These are phyloP conservation scores for Annulohypoxylon moriforme DNA, from an alignment of 495 filamentous ascomycete genomes.

Conservation along the genomic window DNA sequence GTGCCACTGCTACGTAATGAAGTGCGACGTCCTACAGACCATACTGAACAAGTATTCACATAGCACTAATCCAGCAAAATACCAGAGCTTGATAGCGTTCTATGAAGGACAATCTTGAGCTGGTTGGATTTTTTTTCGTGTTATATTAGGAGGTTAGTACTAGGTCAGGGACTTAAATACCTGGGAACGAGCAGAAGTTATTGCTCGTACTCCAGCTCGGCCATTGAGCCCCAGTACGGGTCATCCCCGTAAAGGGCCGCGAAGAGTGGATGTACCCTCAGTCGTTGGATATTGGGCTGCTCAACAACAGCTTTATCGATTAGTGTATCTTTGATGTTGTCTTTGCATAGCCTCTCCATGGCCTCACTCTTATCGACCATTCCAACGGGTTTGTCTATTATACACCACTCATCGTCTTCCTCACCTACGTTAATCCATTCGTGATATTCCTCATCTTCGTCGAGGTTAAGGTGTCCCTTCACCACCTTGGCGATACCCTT, in stretches of 20 bases:
- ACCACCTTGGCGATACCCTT: not conserved
- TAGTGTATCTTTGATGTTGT: not conserved
- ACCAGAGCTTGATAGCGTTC: too few relatives aligned
- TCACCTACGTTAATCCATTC: not conserved
- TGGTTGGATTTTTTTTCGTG: too few relatives aligned
- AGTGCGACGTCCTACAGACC: not conserved
- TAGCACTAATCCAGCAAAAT: too few relatives aligned
- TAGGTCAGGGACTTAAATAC: too few relatives aligned
- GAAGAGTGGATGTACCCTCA: constrained; percentile 16
- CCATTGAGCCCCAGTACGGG: constrained; percentile 6
- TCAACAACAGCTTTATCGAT: not conserved
- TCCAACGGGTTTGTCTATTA: not conserved
- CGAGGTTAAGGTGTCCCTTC: not conserved
- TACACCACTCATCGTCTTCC: not conserved
- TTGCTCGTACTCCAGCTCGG: too few relatives aligned
- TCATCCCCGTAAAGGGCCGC: constrained; percentile 1
- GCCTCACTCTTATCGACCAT: not conserved
- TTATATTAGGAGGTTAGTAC: too few relatives aligned
- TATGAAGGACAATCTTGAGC: too few relatives aligned
- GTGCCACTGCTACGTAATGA: not conserved
- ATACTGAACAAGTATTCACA: too few relatives aligned
- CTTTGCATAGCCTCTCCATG: not conserved
- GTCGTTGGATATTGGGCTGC: not conserved
- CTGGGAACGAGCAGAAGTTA: not conserved
- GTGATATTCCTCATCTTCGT: not conserved